These are phyloP conservation scores for Ensete ventricosum DNA, from an alignment of 176 grass and related monocot species.

Conservation along the genomic window DNA sequence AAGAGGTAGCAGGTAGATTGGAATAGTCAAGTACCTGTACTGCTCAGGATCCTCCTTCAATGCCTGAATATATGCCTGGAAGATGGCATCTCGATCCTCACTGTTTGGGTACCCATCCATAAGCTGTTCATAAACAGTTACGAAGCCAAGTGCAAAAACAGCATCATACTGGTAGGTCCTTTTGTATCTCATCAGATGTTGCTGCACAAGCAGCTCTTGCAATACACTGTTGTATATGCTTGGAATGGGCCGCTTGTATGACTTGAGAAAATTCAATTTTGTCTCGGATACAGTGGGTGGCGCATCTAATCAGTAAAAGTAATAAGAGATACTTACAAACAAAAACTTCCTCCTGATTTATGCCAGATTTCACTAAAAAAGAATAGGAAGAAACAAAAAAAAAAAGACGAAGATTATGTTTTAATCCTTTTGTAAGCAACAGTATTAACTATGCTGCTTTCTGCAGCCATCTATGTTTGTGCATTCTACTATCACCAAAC, in stretches of 20 bases:
- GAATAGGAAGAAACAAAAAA: not conserved
- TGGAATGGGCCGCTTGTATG: conserved; percentile 89
- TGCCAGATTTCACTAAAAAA: not conserved
- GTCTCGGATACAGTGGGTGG: conserved; percentile 81
- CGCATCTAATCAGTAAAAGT: conserved; percentile 36
- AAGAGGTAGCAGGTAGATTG: not conserved
- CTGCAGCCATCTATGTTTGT: too few species aligned
- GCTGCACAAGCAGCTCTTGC: conserved; percentile 87
- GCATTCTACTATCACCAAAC: too few species aligned
- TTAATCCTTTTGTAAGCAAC: not conserved
- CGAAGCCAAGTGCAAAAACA: conserved; percentile 92
- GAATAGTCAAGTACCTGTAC: conserved; percentile 47
- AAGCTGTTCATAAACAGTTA: conserved; percentile 85
- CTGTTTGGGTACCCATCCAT: conserved; percentile 91
- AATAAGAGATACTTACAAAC: conserved; percentile 5
- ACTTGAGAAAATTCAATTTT: conserved; percentile 75
- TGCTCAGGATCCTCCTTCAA: conserved; percentile 79
- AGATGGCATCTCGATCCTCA: conserved; percentile 69
- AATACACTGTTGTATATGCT: conserved; percentile 92
- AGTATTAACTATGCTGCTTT: too few species aligned
- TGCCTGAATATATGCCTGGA: conserved; percentile 64
- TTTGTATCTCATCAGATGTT: conserved; percentile 98
- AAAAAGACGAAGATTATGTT: not conserved
- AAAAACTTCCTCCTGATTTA: not conserved
- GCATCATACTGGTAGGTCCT: conserved; percentile 89